Percentiles rank a stretch among this genome's conserved stretches.
Conservation (phyloP, 345 rosid species). For the Draba incana region DNA sequence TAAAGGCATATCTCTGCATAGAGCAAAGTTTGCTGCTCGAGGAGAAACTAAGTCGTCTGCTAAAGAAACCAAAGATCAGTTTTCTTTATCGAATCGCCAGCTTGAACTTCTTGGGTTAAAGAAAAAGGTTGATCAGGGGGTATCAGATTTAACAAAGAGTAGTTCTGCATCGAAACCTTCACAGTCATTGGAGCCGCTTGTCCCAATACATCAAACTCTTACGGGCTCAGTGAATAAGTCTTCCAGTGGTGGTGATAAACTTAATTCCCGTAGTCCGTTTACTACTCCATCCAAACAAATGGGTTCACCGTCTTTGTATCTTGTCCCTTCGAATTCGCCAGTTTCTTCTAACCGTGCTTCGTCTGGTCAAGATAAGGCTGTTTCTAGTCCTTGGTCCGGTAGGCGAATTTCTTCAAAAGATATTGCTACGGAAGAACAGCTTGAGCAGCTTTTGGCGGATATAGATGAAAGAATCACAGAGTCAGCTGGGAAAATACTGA, state of each 20-base stretch:
- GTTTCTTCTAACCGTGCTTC: slow-evolving; percentile 60
- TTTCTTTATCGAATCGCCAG: slow-evolving; percentile 63
- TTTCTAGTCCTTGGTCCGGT: slow-evolving; percentile 81
- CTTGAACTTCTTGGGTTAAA: slow-evolving; percentile 76
- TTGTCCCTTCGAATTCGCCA: slow-evolving; percentile 65
- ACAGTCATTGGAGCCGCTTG: slow-evolving; percentile 65
- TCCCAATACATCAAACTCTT: slow-evolving; percentile 77
- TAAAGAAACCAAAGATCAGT: slow-evolving; percentile 56
- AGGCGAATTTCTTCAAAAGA: slow-evolving; percentile 65
- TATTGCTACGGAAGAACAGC: slow-evolving; percentile 83
- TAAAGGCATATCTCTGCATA: slow-evolving; percentile 60
- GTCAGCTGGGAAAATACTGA: slow-evolving; percentile 71
- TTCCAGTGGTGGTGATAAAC: slow-evolving; percentile 53
- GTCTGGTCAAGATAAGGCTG: slow-evolving; percentile 60
- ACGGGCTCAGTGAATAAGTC: slow-evolving; percentile 59
- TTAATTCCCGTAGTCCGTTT: slow-evolving; percentile 50
- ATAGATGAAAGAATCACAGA: slow-evolving; percentile 74
- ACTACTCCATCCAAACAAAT: slow-evolving; percentile 63
- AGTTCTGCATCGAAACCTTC: slow-evolving; percentile 65
- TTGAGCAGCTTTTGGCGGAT: slow-evolving; percentile 81
- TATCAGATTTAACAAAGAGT: slow-evolving; percentile 55
- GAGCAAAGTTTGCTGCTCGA: slow-evolving; percentile 42
- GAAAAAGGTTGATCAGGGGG: slow-evolving; percentile 55
- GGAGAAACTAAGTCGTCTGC: slow-evolving; percentile 44
- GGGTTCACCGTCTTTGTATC: slow-evolving; percentile 71